Conservation (phyloP, 148 eudicot species). For the Fagopyrum homotropicum region DNA sequence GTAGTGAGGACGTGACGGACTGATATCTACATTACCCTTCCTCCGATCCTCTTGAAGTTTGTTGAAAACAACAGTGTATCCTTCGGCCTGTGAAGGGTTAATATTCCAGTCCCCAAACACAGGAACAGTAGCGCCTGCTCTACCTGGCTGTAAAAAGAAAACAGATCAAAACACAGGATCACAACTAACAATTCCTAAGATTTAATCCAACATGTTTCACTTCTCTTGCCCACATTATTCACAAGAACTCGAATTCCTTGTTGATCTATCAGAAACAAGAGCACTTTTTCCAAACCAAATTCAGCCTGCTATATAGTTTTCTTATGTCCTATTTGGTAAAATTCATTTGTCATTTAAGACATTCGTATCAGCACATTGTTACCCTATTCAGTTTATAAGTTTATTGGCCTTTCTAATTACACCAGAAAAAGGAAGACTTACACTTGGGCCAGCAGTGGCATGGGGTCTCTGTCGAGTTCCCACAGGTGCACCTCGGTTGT, state of each 20-base stretch:
- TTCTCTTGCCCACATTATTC: background rate
- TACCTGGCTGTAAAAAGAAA: background rate
- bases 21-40: background rate
- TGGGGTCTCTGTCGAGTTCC: background rate
- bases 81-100: conserved; percentile 3
- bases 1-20: background rate
- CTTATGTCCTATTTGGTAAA: no score
- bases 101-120: conserved; percentile 6
- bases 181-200: background rate
- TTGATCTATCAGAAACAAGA: no score
- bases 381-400: no score
- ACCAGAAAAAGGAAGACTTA: background rate
- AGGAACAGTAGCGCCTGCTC: conserved; percentile 1
- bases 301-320: no score
- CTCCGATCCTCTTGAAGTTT: conserved; percentile 9
- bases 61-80: conserved; percentile 8
- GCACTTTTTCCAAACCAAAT: background rate
- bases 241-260: background rate
- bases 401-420: no score
- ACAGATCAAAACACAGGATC: background rate
- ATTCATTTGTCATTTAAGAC: background rate
- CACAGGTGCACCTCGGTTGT: background rate
- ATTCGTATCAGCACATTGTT: no score
- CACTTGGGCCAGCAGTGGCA: conserved; percentile 7
- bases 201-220: background rate